Conservation (phyloP, 2,329 filamentous ascomycete genomes). For the Pestalotiopsis sp. region DNA sequence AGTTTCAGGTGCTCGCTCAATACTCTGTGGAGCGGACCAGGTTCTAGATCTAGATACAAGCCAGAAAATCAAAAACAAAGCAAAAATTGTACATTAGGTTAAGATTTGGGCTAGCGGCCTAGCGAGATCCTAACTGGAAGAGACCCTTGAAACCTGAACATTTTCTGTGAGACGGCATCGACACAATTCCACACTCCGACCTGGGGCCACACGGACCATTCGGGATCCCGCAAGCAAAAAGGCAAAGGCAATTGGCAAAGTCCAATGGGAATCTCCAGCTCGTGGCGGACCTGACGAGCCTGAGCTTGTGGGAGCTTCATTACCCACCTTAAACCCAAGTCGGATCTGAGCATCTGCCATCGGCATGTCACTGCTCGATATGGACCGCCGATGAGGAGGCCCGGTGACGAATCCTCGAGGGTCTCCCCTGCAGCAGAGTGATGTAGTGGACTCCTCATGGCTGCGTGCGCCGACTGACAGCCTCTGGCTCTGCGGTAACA, state of each 20-base stretch:
- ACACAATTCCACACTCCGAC: background rate
- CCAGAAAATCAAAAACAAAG: background rate
- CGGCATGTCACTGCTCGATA: background rate
- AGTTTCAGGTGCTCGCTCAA: background rate
- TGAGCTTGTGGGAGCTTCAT: background rate
- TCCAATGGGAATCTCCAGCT: background rate
- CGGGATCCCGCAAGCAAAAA: background rate
- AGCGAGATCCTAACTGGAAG: background rate
- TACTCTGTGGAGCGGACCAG: background rate
- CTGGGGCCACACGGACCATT: background rate
- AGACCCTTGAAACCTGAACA: background rate
- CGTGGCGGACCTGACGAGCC: background rate
- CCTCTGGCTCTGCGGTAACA: background rate
- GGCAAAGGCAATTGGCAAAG: background rate
- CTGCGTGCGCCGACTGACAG: background rate
- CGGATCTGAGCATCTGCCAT: background rate
- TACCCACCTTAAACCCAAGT: background rate
- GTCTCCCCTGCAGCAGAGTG: background rate
- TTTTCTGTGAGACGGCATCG: background rate
- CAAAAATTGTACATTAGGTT: background rate
- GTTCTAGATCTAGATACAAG: background rate
- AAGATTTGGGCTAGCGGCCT: background rate
- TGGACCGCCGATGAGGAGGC: background rate
- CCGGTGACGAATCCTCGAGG: background rate
- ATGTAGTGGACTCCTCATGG: background rate